Conservation (phyloP, 148 eudicot species). For the Fagopyrum homotropicum region DNA sequence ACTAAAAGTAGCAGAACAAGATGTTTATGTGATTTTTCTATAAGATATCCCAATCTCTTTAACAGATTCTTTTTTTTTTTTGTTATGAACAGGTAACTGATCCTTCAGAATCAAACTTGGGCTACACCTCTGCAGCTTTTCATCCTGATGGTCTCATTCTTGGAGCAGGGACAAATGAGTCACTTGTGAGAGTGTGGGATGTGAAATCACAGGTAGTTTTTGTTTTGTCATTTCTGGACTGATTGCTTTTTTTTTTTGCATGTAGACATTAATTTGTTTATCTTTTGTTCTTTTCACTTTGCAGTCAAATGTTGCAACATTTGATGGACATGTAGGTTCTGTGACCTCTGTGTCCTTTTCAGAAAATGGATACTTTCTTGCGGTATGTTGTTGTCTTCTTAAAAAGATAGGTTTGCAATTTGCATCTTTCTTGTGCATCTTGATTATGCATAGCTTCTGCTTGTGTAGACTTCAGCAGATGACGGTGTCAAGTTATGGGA, state of each 20-base stretch:
- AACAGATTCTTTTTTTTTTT: too few relatives aligned
- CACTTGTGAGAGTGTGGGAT: constrained; percentile 91
- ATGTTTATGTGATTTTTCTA: neutral
- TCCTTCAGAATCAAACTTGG: constrained; percentile 43
- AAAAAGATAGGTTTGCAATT: neutral
- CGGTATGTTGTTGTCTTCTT: constrained; percentile 37
- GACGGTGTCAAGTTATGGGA: constrained; percentile 99
- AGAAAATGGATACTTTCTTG: constrained; percentile 96
- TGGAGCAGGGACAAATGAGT: constrained; percentile 86
- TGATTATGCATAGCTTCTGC: neutral
- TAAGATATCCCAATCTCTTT: constrained; percentile 1
- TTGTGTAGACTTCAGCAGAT: constrained; percentile 79
- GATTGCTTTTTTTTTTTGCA: neutral
- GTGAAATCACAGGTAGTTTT: constrained; percentile 81
- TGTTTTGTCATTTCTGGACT: neutral
- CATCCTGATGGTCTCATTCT: constrained; percentile 99
- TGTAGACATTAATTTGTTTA: neutral
- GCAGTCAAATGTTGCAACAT: constrained; percentile 79
- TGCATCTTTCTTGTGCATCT: neutral
- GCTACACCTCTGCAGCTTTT: constrained; percentile 91
- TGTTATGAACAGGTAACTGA: constrained; percentile 53
- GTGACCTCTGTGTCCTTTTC: constrained; percentile 90
- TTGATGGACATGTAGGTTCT: constrained; percentile 84
- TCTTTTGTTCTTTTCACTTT: constrained; percentile 11
- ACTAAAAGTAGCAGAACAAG: neutral